These are phyloP conservation scores for Annulohypoxylon maeteangense DNA, from an alignment of 495 filamentous ascomycete genomes.

Conservation along the genomic window DNA sequence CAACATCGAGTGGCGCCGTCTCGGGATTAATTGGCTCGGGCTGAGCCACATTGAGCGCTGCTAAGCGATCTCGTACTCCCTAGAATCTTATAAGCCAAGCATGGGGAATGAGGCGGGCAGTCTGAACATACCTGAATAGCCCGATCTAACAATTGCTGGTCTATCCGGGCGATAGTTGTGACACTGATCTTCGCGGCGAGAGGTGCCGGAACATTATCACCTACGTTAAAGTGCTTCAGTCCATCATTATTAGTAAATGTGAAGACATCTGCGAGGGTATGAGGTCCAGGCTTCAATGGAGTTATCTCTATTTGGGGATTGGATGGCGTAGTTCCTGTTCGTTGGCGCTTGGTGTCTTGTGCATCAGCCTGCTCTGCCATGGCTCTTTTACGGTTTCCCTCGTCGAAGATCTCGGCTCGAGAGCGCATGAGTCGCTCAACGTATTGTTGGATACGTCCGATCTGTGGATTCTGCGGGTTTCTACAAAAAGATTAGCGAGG, in stretches of 20 bases:
- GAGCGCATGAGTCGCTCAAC: constrained; percentile 80
- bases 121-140: constrained; percentile 70
- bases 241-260: constrained; percentile 80
- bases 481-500: constrained; percentile 60
- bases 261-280: constrained; percentile 81
- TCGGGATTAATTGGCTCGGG: constrained; percentile 59
- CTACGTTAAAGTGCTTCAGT: constrained; percentile 83
- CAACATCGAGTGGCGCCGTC: constrained; percentile 61
- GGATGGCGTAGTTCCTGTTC: constrained; percentile 41
- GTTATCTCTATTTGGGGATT: constrained; percentile 64
- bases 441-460: constrained; percentile 80
- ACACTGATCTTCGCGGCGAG: constrained; percentile 81
- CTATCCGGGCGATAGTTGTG: constrained; percentile 71
- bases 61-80: constrained; percentile 54
- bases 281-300: constrained; percentile 76
- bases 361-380: constrained; percentile 72
- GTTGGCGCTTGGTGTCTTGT: constrained; percentile 59
- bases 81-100: constrained; percentile 48
- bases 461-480: constrained; percentile 74
- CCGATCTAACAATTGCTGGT: constrained; percentile 70
- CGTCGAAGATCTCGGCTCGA: constrained; percentile 78
- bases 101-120: constrained; percentile 55
- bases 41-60: constrained; percentile 49
- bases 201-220: constrained; percentile 72
- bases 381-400: constrained; percentile 78